These are phyloP conservation scores for Polygonum maritimum DNA, from an alignment of 148 eudicot genomes.

Conservation along the genomic window DNA sequence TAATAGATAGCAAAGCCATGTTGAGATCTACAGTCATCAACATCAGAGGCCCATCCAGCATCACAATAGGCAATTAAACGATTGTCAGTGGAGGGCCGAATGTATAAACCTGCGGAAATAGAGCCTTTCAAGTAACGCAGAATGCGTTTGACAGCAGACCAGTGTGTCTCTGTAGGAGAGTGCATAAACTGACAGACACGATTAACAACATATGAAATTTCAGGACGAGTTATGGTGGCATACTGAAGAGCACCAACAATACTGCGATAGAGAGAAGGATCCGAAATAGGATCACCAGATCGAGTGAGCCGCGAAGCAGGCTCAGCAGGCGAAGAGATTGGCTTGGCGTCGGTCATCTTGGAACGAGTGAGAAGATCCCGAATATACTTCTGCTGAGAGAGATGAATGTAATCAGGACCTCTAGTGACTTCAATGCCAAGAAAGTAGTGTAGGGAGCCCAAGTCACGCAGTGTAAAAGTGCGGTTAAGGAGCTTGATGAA, in stretches of 20 bases:
- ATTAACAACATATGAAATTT: not conserved
- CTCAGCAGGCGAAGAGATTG: not conserved
- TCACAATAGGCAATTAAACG: no score
- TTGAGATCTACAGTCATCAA: no score
- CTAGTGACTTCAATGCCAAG: no score
- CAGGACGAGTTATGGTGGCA: not conserved
- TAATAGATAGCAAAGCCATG: no score
- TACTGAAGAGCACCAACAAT: not conserved
- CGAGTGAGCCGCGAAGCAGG: not conserved
- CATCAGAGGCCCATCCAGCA: no score
- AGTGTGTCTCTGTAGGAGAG: not conserved
- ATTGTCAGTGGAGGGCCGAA: not conserved
- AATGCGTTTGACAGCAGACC: conserved; percentile 1
- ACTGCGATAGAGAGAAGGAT: not conserved
- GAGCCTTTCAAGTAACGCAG: not conserved
- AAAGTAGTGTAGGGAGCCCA: no score
- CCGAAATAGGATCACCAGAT: not conserved
- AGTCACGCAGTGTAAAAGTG: not conserved
- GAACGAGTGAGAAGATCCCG: not conserved
- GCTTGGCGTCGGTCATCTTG: not conserved
- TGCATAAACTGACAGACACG: conserved; percentile 1
- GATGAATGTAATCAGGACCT: no score
- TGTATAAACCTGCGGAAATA: not conserved
- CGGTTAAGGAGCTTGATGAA: not conserved
- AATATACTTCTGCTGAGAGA: not conserved